Evolutionary conservation across 202 grass and related monocot genomes (phyloP).

Genomic region (Musa balbisiana): DNA sequence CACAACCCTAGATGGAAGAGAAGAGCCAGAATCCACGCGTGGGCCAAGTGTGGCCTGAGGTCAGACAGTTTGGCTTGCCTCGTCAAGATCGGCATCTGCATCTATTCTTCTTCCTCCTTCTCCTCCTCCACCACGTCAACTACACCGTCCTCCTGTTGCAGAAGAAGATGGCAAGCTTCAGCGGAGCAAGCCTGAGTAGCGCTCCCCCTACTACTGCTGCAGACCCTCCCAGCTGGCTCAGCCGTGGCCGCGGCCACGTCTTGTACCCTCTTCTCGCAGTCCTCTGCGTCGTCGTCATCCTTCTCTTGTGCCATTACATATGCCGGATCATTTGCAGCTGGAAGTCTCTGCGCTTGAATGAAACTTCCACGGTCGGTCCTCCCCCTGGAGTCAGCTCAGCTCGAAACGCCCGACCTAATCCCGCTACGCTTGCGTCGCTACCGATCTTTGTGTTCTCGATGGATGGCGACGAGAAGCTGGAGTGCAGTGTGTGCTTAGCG

Average conservation of each 20-base stretch:
- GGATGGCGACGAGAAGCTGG: background rate
- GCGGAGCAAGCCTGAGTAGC: background rate
- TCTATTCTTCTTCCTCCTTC: too few species aligned
- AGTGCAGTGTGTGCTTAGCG: constrained; percentile 11
- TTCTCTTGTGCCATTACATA: background rate
- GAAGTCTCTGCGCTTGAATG: background rate
- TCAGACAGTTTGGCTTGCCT: too few species aligned
- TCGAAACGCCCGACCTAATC: background rate
- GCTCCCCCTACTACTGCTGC: background rate
- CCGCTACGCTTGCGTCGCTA: background rate
- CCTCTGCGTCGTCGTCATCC: background rate
- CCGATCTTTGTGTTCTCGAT: background rate
- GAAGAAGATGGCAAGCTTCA: background rate
- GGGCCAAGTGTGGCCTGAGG: too few species aligned
- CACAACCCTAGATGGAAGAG: background rate
- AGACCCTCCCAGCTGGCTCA: background rate
- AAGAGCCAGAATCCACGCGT: background rate
- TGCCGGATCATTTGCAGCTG: background rate
- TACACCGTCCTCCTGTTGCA: too few species aligned
- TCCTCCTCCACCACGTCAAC: too few species aligned
- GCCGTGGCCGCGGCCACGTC: background rate
- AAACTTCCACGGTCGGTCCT: background rate
- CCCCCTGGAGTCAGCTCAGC: too few species aligned
- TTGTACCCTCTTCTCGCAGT: background rate
- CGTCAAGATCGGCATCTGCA: too few species aligned